phyloP scores from a whole-genome alignment of 345 rosid species.

The Acer saccharum region DNA sequence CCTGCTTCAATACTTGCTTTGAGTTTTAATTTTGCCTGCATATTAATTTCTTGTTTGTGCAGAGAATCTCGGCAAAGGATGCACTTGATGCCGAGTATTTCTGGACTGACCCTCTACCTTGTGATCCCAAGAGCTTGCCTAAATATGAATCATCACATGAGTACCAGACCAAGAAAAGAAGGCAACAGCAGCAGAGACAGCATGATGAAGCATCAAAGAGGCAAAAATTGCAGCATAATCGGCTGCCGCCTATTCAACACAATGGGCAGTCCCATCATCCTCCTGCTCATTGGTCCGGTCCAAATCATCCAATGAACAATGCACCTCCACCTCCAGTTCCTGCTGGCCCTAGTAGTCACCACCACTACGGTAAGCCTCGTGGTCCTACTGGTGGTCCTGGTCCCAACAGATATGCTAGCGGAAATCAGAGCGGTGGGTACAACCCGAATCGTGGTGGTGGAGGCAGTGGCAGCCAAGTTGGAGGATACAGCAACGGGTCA shows the following conservation, averaged over 20 bases:
- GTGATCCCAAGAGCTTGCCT: constrained; percentile 95
- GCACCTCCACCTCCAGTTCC: constrained; percentile 47
- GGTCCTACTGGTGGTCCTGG: constrained; percentile 71
- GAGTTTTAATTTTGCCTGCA: not conserved
- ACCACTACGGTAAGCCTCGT: constrained; percentile 53
- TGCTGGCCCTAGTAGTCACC: constrained; percentile 47
- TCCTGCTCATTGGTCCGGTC: constrained; percentile 38
- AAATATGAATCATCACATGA: constrained; percentile 95
- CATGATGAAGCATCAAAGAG: constrained; percentile 90
- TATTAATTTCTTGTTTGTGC: constrained; percentile 13
- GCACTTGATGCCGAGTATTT: constrained; percentile 97
- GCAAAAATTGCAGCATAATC: constrained; percentile 78
- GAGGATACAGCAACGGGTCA: constrained; percentile 73
- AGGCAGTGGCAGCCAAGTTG: constrained; percentile 24
- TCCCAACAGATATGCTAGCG: constrained; percentile 73
- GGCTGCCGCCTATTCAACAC: constrained; percentile 84
- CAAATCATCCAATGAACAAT: constrained; percentile 47
- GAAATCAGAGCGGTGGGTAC: constrained; percentile 63
- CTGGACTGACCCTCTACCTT: constrained; percentile 96
- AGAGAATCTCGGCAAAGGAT: constrained; percentile 98
- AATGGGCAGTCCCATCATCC: constrained; percentile 67
- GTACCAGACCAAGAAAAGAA: constrained; percentile 93
- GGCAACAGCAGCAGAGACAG: constrained; percentile 83
- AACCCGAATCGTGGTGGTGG: constrained; percentile 46
- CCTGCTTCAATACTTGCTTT: not conserved